Conservation (phyloP, 768 basidiomycete species). For the Amanita polypyramis region DNA sequence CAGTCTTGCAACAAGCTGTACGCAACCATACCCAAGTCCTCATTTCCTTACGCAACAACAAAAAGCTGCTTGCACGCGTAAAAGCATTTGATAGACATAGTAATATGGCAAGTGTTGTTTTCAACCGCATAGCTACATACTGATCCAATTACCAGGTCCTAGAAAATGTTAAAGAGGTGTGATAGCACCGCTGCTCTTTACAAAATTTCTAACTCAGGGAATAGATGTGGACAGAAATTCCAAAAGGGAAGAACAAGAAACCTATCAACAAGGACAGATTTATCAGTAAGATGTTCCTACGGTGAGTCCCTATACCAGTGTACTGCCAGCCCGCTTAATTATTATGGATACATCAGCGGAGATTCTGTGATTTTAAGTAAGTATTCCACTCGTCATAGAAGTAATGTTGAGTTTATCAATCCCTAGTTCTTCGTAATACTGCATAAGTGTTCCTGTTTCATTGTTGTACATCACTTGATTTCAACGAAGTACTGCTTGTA, state of each 20-base stretch:
- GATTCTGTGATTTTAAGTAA: constrained; percentile 96
- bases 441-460: constrained; percentile 24
- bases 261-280: constrained; percentile 98
- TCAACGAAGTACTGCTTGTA: not conserved
- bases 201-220: constrained; percentile 3
- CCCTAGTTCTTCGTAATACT: constrained; percentile 65
- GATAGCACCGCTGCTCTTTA: not conserved
- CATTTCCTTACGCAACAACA: constrained; percentile 96
- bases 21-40: constrained; percentile 97
- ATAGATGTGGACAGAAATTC: constrained; percentile 96
- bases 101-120: constrained; percentile 75
- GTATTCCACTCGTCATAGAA: constrained; percentile 24
- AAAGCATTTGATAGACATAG: constrained; percentile 99
- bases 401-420: constrained; percentile 20
- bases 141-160: constrained; percentile 49
- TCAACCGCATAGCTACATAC: constrained; percentile 5
- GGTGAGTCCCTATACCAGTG: constrained; percentile 35
- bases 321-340: constrained; percentile 7
- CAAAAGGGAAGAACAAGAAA: constrained; percentile 98
- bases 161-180: constrained; percentile 93
- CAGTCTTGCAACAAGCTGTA: constrained; percentile 94
- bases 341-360: constrained; percentile 41
- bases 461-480: constrained; percentile 1
- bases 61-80: constrained; percentile 89
- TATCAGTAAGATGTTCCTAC: constrained; percentile 98